Percentiles rank a stretch among this genome's conserved stretches.
phyloP scores from a whole-genome alignment of 768 basidiomycete species.

The Pulveroboletus sp. region DNA sequence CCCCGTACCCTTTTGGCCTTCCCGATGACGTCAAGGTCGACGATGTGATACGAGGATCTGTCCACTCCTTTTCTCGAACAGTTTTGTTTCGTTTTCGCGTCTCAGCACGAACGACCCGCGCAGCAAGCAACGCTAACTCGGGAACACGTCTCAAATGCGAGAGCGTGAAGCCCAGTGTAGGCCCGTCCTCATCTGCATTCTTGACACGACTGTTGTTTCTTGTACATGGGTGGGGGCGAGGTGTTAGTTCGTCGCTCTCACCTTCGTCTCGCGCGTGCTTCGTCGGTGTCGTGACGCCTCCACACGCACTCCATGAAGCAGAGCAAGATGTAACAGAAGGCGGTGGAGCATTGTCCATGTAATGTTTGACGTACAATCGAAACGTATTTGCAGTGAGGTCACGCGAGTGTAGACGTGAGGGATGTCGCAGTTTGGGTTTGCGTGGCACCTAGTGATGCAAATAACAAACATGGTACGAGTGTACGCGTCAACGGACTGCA shows the following conservation, averaged over 20 bases:
- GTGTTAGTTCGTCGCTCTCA: constrained; percentile 10
- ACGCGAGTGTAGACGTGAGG: constrained; percentile 57
- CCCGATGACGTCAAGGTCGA: not conserved
- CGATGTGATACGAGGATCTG: not conserved
- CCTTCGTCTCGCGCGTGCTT: constrained; percentile 24
- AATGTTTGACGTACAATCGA: constrained; percentile 73
- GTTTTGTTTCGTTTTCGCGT: constrained; percentile 48
- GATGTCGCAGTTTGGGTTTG: constrained; percentile 60
- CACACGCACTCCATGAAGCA: constrained; percentile 3
- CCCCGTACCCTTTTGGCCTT: not conserved
- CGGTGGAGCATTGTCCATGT: constrained; percentile 55
- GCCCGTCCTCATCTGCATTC: not conserved
- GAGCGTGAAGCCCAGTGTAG: constrained; percentile 53
- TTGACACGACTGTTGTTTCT: not conserved
- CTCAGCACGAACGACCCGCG: constrained; percentile 60
- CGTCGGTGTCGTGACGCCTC: constrained; percentile 26
- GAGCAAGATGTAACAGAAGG: not conserved
- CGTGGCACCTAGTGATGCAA: constrained; percentile 2
- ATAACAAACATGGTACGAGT: not conserved
- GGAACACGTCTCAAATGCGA: constrained; percentile 76
- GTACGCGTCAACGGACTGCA: not conserved
- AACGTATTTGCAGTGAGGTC: constrained; percentile 72
- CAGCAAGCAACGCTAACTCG: constrained; percentile 60
- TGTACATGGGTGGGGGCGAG: not conserved
- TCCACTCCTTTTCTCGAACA: constrained; percentile 36